Evolutionary conservation across 805 yeast species (phyloP).

Genomic region (Candida jianshihensis): DNA sequence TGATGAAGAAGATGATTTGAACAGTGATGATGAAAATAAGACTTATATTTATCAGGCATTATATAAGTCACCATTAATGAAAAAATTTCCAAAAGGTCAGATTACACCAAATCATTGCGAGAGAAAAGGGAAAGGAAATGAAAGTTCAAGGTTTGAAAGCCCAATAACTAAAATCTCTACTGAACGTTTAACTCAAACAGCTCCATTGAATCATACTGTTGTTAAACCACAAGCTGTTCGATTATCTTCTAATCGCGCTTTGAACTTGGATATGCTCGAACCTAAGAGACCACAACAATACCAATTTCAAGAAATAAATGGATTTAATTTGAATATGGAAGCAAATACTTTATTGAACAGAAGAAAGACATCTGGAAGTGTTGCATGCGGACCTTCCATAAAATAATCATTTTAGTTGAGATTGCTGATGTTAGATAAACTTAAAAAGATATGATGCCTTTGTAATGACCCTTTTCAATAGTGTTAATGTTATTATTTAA

Average conservation of each 20-base stretch:
- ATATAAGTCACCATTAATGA: conserved; percentile 13
- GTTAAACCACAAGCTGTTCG: neutral
- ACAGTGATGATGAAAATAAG: conserved; percentile 5
- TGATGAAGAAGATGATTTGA: conserved; percentile 8
- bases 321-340: conserved; percentile 20
- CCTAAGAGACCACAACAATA: neutral
- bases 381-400: conserved; percentile 13
- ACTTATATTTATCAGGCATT: conserved; percentile 9
- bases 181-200: too few relatives aligned
- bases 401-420: too few relatives aligned
- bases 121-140: neutral
- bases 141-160: too few relatives aligned
- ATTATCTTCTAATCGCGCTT: too few relatives aligned
- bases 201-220: neutral
- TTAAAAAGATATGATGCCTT: too few relatives aligned
- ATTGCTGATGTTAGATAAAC: too few relatives aligned
- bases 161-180: too few relatives aligned
- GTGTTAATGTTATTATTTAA: too few relatives aligned
- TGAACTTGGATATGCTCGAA: neutral
- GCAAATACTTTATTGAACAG: conserved; percentile 22
- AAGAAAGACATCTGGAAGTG: conserved; percentile 16
- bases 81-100: conserved; percentile 9
- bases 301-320: conserved; percentile 14
- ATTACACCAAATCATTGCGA: conserved; percentile 15
- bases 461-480: too few relatives aligned